These are phyloP conservation scores for Cunninghamia lanceolata DNA, from an alignment of 75 land plant species.

Conservation along the genomic window DNA sequence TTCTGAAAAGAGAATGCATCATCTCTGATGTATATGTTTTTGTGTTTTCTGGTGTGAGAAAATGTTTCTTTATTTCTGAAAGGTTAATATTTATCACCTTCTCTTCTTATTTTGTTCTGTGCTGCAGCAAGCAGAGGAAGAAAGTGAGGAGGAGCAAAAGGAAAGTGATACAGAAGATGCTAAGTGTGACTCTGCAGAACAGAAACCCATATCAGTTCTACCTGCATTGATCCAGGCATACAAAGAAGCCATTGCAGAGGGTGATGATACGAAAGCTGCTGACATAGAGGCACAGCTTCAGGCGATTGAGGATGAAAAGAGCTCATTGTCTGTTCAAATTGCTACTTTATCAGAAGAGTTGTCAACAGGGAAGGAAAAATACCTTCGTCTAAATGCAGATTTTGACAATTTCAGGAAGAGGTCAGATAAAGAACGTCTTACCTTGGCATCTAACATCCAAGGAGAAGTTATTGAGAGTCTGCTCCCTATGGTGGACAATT, in stretches of 20 bases:
- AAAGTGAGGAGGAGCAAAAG: slow-evolving; percentile 6
- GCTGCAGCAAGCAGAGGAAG: slow-evolving; percentile 5
- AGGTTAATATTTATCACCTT: background rate
- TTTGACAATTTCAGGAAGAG: slow-evolving; percentile 96
- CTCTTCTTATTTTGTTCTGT: background rate
- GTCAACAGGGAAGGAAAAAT: slow-evolving; percentile 60
- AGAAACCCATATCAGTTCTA: slow-evolving; percentile 19
- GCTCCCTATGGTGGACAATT: slow-evolving; percentile 92
- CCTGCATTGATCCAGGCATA: slow-evolving; percentile 46
- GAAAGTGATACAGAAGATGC: slow-evolving; percentile 13
- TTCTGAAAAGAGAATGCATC: background rate
- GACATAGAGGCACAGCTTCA: slow-evolving; percentile 51
- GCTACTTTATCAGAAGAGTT: slow-evolving; percentile 56
- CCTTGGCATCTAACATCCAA: slow-evolving; percentile 51
- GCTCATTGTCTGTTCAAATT: slow-evolving; percentile 38
- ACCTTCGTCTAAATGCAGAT: slow-evolving; percentile 88
- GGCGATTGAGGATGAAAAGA: slow-evolving; percentile 46
- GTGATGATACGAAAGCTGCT: slow-evolving; percentile 50
- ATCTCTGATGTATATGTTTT: background rate
- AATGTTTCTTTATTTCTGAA: background rate
- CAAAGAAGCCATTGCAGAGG: slow-evolving; percentile 63
- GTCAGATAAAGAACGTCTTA: slow-evolving; percentile 65
- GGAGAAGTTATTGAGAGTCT: slow-evolving; percentile 86
- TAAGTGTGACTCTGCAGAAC: background rate
- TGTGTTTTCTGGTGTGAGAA: background rate